Conservation (phyloP, 495 filamentous ascomycete species). For the Trichocladium antarcticum region DNA sequence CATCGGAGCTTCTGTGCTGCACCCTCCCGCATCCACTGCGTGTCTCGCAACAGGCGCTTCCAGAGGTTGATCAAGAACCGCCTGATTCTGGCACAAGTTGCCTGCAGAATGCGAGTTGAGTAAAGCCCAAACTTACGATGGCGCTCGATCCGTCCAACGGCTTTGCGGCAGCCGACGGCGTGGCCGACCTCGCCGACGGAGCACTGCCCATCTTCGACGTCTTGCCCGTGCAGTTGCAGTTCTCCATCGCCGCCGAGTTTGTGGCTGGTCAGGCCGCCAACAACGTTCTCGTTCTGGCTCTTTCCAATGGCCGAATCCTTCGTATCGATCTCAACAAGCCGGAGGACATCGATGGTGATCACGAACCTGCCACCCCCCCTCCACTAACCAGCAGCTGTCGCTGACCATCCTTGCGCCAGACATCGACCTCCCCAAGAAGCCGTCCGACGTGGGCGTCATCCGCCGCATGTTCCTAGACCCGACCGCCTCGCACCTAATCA, state of each 20-base stretch:
- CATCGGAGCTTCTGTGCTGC: too few species aligned
- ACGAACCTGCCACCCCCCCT: neutral
- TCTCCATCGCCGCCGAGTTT: conserved; percentile 83
- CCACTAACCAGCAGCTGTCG: neutral
- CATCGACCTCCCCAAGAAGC: conserved; percentile 92
- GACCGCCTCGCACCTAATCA: conserved; percentile 84
- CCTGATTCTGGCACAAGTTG: too few species aligned
- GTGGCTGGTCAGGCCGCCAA: conserved; percentile 94
- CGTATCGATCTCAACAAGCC: conserved; percentile 89
- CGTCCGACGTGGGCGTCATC: conserved; percentile 81
- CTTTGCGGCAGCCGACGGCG: conserved; percentile 37
- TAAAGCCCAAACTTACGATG: conserved; percentile 21
- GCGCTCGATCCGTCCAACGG: conserved; percentile 41
- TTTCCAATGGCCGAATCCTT: conserved; percentile 79
- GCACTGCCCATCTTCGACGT: conserved; percentile 85
- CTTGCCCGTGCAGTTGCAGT: conserved; percentile 80
- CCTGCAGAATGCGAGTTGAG: too few species aligned
- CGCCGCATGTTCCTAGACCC: conserved; percentile 94
- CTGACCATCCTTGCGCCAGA: conserved; percentile 40
- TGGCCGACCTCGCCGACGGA: conserved; percentile 47
- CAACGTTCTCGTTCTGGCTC: conserved; percentile 84
- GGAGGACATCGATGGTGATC: conserved; percentile 82
- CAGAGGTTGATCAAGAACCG: neutral
- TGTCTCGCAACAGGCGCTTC: too few species aligned
- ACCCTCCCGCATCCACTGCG: too few species aligned